Evolutionary conservation across 108 stramenopile species (phyloP).

Genomic region (Licmophora abbreviata): DNA sequence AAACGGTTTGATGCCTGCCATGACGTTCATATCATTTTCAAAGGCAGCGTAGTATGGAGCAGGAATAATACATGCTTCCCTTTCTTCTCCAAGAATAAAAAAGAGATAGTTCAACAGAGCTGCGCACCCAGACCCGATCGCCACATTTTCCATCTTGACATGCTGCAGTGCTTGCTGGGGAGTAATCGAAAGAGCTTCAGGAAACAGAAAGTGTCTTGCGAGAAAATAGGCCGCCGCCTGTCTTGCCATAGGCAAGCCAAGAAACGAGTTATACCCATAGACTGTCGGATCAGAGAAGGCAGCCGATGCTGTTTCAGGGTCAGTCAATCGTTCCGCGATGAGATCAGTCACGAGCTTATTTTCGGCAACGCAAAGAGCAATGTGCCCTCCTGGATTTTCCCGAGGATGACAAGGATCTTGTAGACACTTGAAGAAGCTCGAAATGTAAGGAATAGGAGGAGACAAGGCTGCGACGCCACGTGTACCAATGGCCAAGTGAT

Average conservation of each 20-base stretch:
- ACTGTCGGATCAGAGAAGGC: conserved; percentile 68
- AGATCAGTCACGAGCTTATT: conserved; percentile 73
- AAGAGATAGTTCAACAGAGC: conserved; percentile 61
- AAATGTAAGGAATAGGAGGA: conserved; percentile 44
- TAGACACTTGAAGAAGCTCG: conserved; percentile 40
- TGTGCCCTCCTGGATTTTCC: conserved; percentile 50
- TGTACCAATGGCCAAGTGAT: conserved; percentile 5
- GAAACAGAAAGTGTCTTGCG: conserved; percentile 40
- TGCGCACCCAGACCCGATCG: conserved; percentile 62
- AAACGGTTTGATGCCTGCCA: conserved; percentile 60
- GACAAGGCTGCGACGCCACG: conserved; percentile 33
- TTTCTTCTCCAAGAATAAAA: conserved; percentile 60
- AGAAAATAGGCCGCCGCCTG: conserved; percentile 82
- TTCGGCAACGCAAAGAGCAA: conserved; percentile 74
- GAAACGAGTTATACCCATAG: conserved; percentile 70
- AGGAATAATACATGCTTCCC: conserved; percentile 86
- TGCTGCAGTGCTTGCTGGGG: conserved; percentile 44
- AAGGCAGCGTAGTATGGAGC: conserved; percentile 93
- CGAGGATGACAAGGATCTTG: conserved; percentile 60
- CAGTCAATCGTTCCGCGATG: conserved; percentile 55
- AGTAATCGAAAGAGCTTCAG: conserved; percentile 16
- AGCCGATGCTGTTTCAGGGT: conserved; percentile 45
- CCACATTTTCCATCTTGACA: conserved; percentile 59
- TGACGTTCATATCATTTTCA: conserved; percentile 70
- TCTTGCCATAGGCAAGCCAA: conserved; percentile 63